These are phyloP conservation scores for Sugiyamaella paludigena DNA, from an alignment of 1,139 yeast species.

Conservation along the genomic window DNA sequence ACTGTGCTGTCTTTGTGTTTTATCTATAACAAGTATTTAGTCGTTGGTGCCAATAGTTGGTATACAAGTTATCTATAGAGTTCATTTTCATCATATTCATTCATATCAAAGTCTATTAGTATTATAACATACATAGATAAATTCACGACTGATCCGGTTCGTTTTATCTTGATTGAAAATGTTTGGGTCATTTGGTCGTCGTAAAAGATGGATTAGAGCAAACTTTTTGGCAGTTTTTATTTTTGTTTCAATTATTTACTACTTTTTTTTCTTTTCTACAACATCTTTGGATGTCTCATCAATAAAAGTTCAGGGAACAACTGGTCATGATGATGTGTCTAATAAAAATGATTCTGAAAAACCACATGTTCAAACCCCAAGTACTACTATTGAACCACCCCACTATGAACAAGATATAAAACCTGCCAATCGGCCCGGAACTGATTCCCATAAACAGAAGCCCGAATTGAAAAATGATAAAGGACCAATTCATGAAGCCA, in stretches of 20 bases:
- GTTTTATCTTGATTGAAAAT: background rate
- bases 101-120: too few relatives aligned
- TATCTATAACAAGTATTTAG: too few relatives aligned
- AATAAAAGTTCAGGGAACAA: background rate
- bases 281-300: constrained; percentile 3
- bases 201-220: constrained; percentile 11
- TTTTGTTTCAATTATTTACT: constrained; percentile 5
- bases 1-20: too few relatives aligned
- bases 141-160: too few relatives aligned
- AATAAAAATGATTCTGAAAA: background rate
- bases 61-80: too few relatives aligned
- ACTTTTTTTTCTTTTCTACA: background rate
- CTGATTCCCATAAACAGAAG: too few relatives aligned
- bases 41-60: too few relatives aligned
- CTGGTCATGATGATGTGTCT: background rate
- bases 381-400: background rate
- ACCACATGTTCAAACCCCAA: too few relatives aligned
- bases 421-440: background rate
- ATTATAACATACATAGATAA: too few relatives aligned
- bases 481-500: too few relatives aligned
- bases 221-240: constrained; percentile 8
- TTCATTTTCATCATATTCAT: too few relatives aligned
- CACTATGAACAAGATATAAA: background rate
- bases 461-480: too few relatives aligned
- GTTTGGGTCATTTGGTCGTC: constrained; percentile 12